phyloP scores from a whole-genome alignment of 2,329 filamentous ascomycete species.

The Ophiostoma sp. region DNA sequence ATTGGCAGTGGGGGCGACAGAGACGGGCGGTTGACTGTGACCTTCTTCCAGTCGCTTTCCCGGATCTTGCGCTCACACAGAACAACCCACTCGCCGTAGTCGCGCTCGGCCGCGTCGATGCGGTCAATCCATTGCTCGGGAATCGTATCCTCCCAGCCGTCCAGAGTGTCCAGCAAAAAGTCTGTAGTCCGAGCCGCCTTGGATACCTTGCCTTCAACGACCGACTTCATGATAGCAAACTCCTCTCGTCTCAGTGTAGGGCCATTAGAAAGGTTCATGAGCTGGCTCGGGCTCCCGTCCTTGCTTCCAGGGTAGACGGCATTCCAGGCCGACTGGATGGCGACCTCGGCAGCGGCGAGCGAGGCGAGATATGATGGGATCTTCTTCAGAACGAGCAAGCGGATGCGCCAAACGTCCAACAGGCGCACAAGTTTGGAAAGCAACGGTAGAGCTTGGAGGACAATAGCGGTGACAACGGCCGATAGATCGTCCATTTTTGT shows the following conservation, averaged over 20 bases:
- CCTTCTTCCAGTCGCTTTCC: constrained; percentile 57
- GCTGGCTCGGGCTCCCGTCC: constrained; percentile 28
- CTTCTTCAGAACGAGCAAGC: constrained; percentile 71
- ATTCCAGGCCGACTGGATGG: constrained; percentile 67
- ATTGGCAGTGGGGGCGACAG: constrained; percentile 15
- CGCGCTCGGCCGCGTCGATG: constrained; percentile 75
- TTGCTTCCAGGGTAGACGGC: constrained; percentile 45
- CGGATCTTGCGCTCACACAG: constrained; percentile 73
- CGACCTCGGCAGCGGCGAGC: constrained; percentile 65
- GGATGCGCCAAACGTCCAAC: constrained; percentile 75
- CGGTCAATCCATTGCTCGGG: constrained; percentile 85
- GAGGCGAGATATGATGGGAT: constrained; percentile 68
- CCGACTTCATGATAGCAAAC: constrained; percentile 59
- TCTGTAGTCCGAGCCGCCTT: constrained; percentile 74
- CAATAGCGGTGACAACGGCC: constrained; percentile 84
- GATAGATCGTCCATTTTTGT: constrained; percentile 84
- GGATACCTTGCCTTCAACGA: constrained; percentile 68
- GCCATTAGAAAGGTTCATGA: constrained; percentile 29
- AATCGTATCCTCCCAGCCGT: constrained; percentile 79
- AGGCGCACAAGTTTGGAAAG: constrained; percentile 71
- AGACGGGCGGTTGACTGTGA: neutral
- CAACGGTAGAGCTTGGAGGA: constrained; percentile 83
- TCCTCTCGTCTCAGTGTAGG: constrained; percentile 43
- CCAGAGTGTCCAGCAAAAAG: constrained; percentile 80
- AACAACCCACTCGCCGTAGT: constrained; percentile 78